Evolutionary conservation across 2,329 filamentous ascomycete genomes (phyloP), one percentile per base, ranked within the genome.

Genomic region (Ascosphaera aggregata): DNA sequence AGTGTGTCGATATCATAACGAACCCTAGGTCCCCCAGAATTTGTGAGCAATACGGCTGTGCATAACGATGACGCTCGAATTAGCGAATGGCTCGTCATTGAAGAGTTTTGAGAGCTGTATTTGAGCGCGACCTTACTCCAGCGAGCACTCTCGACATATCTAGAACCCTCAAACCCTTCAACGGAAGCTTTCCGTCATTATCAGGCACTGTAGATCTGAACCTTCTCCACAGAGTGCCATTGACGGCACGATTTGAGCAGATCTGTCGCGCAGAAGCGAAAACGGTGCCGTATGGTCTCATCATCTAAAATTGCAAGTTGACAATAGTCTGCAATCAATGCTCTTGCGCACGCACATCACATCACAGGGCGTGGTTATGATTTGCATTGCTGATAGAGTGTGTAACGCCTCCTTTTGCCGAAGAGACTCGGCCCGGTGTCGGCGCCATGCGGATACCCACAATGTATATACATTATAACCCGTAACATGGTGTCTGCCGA

Each of bases 81-180:
- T 11, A 13, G 2, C 15, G 2, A 34, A n/a, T n/a, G n/a, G n/a
- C n/a, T n/a, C n/a, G n/a, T n/a, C n/a, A n/a, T n/a, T n/a, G n/a
- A n/a, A n/a, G n/a, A n/a, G n/a, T n/a, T n/a, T n/a, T n/a, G n/a
- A n/a, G n/a, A n/a, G n/a, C n/a, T n/a, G n/a, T n/a, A n/a, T n/a
- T n/a, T n/a, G n/a, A n/a, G n/a, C n/a, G n/a, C 27, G 11, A 19
- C 67, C 77, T 60, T 64, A 94, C 86, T 41, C 89, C 89, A 45
- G 89, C 89, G 45, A 98, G 62, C 1, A 98, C 89, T 60, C 89
- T 71, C 2, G 86, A 95, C 84, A 98, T 91, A 55, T 98, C 89
- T 44, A 98, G 66, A 11, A 95, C 85, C 40, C 80, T 74, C 48
- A 89, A 77, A 1, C 89, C 89, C 27, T 81, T 72, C 48, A 98